phyloP scores from a whole-genome alignment of 2,329 filamentous ascomycete genomes.

The Arthrobotrys pseudoclavata region DNA sequence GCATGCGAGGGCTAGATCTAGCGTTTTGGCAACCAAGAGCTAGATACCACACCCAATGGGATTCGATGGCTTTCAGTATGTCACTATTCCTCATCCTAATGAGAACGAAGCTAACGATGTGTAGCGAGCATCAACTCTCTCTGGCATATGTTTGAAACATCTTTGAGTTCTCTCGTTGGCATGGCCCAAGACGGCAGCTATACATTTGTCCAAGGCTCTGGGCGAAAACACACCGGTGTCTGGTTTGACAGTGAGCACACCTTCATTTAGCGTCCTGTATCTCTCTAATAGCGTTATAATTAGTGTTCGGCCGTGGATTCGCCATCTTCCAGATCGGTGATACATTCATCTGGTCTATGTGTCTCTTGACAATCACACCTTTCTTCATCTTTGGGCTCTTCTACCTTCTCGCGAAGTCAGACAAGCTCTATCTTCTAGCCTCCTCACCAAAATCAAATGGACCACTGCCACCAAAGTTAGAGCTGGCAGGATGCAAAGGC shows the following conservation, averaged over 20 bases:
- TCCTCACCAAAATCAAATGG: conserved; percentile 68
- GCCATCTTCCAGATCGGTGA: conserved; percentile 83
- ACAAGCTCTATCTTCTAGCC: conserved; percentile 88
- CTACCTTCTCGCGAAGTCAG: conserved; percentile 76
- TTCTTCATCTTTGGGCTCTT: conserved; percentile 78
- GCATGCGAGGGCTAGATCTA: conserved; percentile 88
- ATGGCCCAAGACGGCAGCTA: conserved; percentile 78
- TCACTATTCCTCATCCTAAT: not conserved
- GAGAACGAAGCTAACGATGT: conserved; percentile 42
- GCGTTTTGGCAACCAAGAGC: conserved; percentile 90
- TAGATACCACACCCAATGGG: conserved; percentile 90
- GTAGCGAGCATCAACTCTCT: conserved; percentile 71
- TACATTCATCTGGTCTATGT: conserved; percentile 88
- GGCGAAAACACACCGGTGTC: conserved; percentile 78
- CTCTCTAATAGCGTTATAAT: conserved; percentile 12
- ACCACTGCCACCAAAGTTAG: conserved; percentile 60
- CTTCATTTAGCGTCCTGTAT: not conserved
- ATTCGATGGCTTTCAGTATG: conserved; percentile 79
- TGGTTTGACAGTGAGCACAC: conserved; percentile 79
- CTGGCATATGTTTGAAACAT: conserved; percentile 95
- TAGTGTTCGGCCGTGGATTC: conserved; percentile 81
- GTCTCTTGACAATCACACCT: conserved; percentile 83
- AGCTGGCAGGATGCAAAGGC: conserved; percentile 76
- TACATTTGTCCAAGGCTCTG: conserved; percentile 76
- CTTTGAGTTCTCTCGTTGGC: conserved; percentile 79